Percentiles rank a stretch among this genome's conserved stretches.
phyloP scores from a whole-genome alignment of 208 protist genomes.

The Trypanosoma scelopori region DNA sequence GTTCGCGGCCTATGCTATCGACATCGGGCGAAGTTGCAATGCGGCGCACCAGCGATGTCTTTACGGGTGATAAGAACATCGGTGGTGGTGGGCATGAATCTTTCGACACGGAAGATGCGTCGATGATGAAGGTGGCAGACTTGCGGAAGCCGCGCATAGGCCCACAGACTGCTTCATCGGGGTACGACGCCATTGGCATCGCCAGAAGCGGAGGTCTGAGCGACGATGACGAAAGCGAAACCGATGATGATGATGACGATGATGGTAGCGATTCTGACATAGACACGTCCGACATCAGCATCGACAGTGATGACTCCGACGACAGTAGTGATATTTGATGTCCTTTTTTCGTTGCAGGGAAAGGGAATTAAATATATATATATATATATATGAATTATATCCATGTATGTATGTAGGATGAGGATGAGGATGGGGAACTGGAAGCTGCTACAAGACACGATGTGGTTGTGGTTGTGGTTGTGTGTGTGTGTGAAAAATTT shows the following conservation, averaged over 20 bases:
- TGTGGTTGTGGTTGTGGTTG: background rate
- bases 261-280: constrained; percentile 32
- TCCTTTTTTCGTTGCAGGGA: constrained; percentile 21
- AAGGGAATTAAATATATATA: background rate
- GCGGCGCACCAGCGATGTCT: constrained; percentile 1
- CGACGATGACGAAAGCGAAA: constrained; percentile 39
- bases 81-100: background rate
- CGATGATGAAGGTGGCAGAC: constrained; percentile 21
- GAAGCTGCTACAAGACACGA: background rate
- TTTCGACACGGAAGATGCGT: constrained; percentile 15
- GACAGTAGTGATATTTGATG: constrained; percentile 24
- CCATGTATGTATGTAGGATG: constrained; percentile 8
- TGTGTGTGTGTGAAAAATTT: background rate
- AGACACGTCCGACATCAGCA: constrained; percentile 29
- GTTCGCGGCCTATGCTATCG: constrained; percentile 23
- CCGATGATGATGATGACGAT: constrained; percentile 34
- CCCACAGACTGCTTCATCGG: background rate
- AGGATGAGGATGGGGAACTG: background rate
- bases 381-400: constrained; percentile 6
- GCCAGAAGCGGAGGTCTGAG: constrained; percentile 9
- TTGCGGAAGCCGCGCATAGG: background rate
- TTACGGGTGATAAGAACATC: background rate
- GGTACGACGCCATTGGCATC: background rate
- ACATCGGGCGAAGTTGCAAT: background rate
- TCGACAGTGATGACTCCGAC: constrained; percentile 26